A percentile compares a stretch with the other conserved stretches of the same genome.
Conservation (phyloP, 228 moss, liverwort and hornwort species). For the Sphagnum magellanicum region DNA sequence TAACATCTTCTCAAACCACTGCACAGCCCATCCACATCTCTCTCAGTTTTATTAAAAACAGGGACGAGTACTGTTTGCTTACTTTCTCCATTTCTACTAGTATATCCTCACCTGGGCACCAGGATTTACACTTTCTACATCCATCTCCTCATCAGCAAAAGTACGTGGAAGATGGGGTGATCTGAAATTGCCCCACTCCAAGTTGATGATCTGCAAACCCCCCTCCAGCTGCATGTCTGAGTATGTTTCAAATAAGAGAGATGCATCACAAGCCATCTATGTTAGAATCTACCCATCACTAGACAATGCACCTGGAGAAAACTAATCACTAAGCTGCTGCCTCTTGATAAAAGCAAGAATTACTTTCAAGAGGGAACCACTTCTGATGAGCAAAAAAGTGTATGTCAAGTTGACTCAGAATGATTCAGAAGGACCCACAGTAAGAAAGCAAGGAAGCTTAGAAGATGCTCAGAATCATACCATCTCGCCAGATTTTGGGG, state of each 20-base stretch:
- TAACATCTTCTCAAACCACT: conserved; percentile 81
- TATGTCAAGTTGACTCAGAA: too few species aligned
- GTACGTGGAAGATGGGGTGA: conserved; percentile 63
- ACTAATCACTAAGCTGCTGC: too few species aligned
- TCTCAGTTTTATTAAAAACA: conserved; percentile 45
- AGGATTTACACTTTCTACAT: conserved; percentile 64
- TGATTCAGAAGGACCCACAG: too few species aligned
- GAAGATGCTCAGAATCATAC: conserved; percentile 7
- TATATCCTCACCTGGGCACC: conserved; percentile 39
- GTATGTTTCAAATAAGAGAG: too few species aligned
- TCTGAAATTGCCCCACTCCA: conserved; percentile 80
- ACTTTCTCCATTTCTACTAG: too few species aligned
- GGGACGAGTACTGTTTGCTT: conserved; percentile 15
- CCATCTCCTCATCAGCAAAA: conserved; percentile 61
- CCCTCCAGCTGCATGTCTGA: neutral
- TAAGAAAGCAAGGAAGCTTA: too few species aligned
- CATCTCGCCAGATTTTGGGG: conserved; percentile 59
- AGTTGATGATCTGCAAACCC: conserved; percentile 55
- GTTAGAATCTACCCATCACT: too few species aligned
- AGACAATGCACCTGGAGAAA: too few species aligned
- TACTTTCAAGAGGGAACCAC: too few species aligned
- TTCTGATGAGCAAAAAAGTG: too few species aligned
- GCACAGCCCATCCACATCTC: conserved; percentile 4
- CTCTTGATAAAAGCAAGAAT: too few species aligned
- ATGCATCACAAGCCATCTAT: too few species aligned